Percentiles rank a stretch among this genome's conserved stretches.
Evolutionary conservation across 192 early-diverging fungal genomes (phyloP).

Genomic region (Jimgerdemannia lactiflua): DNA sequence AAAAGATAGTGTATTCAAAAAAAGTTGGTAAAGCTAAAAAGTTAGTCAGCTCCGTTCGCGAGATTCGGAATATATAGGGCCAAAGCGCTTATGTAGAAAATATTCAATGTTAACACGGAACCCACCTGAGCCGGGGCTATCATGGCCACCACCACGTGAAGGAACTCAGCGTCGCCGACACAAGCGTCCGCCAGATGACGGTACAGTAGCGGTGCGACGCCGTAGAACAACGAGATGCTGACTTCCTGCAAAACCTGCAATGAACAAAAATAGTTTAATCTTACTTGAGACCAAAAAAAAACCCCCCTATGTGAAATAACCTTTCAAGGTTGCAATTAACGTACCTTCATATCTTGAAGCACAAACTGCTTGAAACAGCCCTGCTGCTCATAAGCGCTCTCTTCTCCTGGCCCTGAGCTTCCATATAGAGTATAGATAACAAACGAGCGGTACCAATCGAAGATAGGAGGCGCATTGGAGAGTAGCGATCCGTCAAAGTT

Average conservation of each 20-base stretch:
- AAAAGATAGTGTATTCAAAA: not conserved
- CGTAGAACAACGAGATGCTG: not conserved
- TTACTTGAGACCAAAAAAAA: not conserved
- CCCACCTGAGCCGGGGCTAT: slow-evolving; percentile 7
- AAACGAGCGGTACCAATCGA: not conserved
- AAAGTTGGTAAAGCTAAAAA: not conserved
- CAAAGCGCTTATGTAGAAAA: not conserved
- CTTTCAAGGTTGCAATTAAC: not conserved
- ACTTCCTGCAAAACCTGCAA: not conserved
- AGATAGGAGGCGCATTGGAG: not conserved
- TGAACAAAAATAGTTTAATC: not conserved
- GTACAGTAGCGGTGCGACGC: not conserved
- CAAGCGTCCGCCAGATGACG: slow-evolving; percentile 3
- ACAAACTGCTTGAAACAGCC: not conserved
- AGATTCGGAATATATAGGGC: not conserved
- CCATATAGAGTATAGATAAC: not conserved
- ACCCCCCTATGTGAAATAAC: not conserved
- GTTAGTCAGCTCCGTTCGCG: no score
- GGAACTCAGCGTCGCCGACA: slow-evolving; percentile 8
- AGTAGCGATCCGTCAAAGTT: not conserved
- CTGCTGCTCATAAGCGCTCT: not conserved
- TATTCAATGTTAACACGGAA: not conserved
- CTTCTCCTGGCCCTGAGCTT: not conserved
- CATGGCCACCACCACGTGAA: slow-evolving; percentile 3
- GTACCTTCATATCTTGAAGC: not conserved